phyloP scores from a whole-genome alignment of 2,329 filamentous ascomycete genomes.

The Fusarium piperis region DNA sequence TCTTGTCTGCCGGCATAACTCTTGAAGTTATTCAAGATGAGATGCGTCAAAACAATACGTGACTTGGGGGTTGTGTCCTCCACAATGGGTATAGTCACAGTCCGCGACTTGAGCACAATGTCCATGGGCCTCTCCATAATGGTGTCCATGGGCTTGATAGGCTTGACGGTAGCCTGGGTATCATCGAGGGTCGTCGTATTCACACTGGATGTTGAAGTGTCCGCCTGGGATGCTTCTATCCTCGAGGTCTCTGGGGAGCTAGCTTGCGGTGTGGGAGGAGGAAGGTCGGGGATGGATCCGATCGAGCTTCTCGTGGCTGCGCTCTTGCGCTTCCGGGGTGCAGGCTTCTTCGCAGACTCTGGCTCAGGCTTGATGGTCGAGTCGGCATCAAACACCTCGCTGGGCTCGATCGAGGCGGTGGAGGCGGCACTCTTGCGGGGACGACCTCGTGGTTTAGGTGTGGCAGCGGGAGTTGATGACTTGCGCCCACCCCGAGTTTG shows the following conservation, averaged over 20 bases:
- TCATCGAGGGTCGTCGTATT: slow-evolving; percentile 56
- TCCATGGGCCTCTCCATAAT: slow-evolving; percentile 91
- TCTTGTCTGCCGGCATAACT: slow-evolving; percentile 96
- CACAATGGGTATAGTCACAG: slow-evolving; percentile 71
- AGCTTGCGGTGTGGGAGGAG: slow-evolving; percentile 58
- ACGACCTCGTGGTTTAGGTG: slow-evolving; percentile 52
- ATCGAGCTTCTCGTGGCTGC: slow-evolving; percentile 54
- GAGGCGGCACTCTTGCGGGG: slow-evolving; percentile 54
- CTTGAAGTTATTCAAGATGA: slow-evolving; percentile 97
- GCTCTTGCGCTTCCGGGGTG: slow-evolving; percentile 76
- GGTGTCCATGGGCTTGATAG: slow-evolving; percentile 79
- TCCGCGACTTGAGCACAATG: slow-evolving; percentile 88
- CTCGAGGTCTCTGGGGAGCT: slow-evolving; percentile 67
- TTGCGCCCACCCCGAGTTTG: slow-evolving; percentile 54
- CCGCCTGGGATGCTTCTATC: slow-evolving; percentile 69
- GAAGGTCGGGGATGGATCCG: slow-evolving; percentile 51
- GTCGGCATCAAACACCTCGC: slow-evolving; percentile 49
- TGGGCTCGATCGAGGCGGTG: slow-evolving; percentile 45
- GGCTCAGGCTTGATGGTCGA: slow-evolving; percentile 46
- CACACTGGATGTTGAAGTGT: slow-evolving; percentile 75
- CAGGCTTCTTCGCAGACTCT: slow-evolving; percentile 52
- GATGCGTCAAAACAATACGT: slow-evolving; percentile 90
- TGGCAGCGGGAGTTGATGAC: slow-evolving; percentile 57
- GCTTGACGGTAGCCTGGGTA: slow-evolving; percentile 64
- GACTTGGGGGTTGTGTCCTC: slow-evolving; percentile 82